Base-by-base conservation (phyloP, 257 asterid genomes). In the Ocimum tenuiflorum region DNA sequence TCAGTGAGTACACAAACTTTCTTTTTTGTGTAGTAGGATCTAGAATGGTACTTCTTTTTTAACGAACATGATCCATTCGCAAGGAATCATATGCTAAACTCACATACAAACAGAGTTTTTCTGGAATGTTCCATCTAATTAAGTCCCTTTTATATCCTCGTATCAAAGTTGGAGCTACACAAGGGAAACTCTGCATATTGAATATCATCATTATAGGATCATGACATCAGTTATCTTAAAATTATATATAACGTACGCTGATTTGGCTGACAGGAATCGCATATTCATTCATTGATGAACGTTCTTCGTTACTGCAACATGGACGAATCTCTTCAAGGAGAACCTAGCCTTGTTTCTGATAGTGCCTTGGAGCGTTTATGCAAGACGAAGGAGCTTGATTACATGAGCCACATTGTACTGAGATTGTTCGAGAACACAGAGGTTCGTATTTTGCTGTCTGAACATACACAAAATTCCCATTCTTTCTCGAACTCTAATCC, bases 281-380 rank as follows among this genome's bases (percentile, higher is more conserved):
- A 94, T 76, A 90, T 94, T 42, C 99, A 94, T 76, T 94, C 99
- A 14, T 70, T 94, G 80, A 90, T 94, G 95, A 94, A 94, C 65
- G 99, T 94, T 65, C 94, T 94, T 78, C 99, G 99, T 39, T 94
- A 94, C 62, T 94, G 99, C 85, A 85, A 94, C 71, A 75, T 94
- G 83, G 97, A 94, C 60, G 99, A 94, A 69, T 86, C 97, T 65
- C 89, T 83, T 64, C 94, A 81, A 79, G 96, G 83, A 63, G 99
- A 94, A 76, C 82, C 79, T 17, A 78, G 97, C 83, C 96, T 88
- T 51, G 85, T 94, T 49, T 86, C 86, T 36, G 91, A 94, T 69
- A 80, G 67, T 74, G 95, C 92, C 31, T 73, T 90, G 76, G 96
- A 94, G 67, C 99, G 97, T 60, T 78, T 94, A 72, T 79, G 57